Evolutionary conservation across 1,139 yeast species (phyloP).

Genomic region (Debaryomyces udenii): DNA sequence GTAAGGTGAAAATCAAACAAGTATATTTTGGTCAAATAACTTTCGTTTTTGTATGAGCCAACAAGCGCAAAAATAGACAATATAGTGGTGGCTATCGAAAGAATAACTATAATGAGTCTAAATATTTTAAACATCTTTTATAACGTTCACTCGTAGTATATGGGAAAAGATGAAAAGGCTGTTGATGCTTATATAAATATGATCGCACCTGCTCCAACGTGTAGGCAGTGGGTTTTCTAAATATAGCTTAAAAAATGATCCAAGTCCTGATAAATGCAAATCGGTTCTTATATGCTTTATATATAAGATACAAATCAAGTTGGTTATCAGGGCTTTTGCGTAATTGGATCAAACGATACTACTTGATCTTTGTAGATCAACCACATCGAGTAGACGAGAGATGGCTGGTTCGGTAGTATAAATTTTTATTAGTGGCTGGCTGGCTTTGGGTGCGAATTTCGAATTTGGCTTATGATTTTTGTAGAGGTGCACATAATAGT

Average conservation of each 20-base stretch:
- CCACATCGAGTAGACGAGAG: too few relatives aligned
- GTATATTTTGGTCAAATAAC: constrained; percentile 40
- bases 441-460: too few relatives aligned
- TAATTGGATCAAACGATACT: too few relatives aligned
- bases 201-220: neutral
- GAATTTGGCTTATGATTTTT: too few relatives aligned
- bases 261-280: neutral
- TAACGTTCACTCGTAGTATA: too few relatives aligned
- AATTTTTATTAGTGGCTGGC: too few relatives aligned
- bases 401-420: too few relatives aligned
- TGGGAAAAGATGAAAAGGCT: too few relatives aligned
- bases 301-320: neutral
- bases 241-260: neutral
- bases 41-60: constrained; percentile 44
- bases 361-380: too few relatives aligned
- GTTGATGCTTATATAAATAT: too few relatives aligned
- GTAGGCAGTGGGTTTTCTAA: neutral
- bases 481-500: too few relatives aligned
- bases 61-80: constrained; percentile 43
- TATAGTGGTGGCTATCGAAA: constrained; percentile 39
- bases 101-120: constrained; percentile 36
- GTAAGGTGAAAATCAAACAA: constrained; percentile 42
- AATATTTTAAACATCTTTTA: constrained; percentile 35
- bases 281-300: neutral
- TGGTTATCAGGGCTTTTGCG: too few relatives aligned